A percentile compares a stretch with the other conserved stretches of the same genome.
Conservation (phyloP, 1,284 basidiomycete species). For the Cryptococcus deneoformans region DNA sequence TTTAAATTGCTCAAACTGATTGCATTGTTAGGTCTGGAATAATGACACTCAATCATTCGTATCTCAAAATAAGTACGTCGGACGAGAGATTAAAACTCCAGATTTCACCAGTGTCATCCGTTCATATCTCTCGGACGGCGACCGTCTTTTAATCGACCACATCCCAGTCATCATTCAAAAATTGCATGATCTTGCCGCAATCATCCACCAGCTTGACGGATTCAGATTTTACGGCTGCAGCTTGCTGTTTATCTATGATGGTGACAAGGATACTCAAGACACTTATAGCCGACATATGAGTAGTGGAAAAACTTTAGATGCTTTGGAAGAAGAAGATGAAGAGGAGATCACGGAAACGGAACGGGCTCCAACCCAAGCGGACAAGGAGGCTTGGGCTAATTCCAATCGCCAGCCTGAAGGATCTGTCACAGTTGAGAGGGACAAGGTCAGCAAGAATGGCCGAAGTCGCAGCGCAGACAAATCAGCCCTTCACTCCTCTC, state of each 20-base stretch:
- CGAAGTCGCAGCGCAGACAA: conserved; percentile 29
- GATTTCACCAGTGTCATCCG: conserved; percentile 81
- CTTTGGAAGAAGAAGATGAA: conserved; percentile 16
- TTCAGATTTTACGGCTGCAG: conserved; percentile 99
- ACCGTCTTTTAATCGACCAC: conserved; percentile 79
- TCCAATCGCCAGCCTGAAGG: conserved; percentile 7
- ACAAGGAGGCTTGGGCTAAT: neutral
- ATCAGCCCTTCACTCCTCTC: conserved; percentile 6
- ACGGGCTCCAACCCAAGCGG: neutral
- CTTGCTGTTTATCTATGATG: conserved; percentile 96
- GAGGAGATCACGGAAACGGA: neutral
- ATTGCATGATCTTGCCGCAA: conserved; percentile 88
- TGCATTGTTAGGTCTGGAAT: conserved; percentile 75
- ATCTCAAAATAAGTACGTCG: conserved; percentile 96
- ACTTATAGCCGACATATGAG: conserved; percentile 31
- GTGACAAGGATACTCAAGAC: conserved; percentile 81
- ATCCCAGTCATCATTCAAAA: conserved; percentile 90
- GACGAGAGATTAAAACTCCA: conserved; percentile 78
- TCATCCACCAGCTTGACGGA: conserved; percentile 80
- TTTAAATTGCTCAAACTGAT: neutral
- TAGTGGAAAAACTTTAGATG: conserved; percentile 3
- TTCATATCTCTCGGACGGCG: conserved; percentile 83
- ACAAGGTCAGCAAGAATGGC: conserved; percentile 6
- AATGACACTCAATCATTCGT: conserved; percentile 73
- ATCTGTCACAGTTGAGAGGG: conserved; percentile 9